Evolutionary conservation across 2,329 filamentous ascomycete species (phyloP).

Genomic region (Fusarium udum): DNA sequence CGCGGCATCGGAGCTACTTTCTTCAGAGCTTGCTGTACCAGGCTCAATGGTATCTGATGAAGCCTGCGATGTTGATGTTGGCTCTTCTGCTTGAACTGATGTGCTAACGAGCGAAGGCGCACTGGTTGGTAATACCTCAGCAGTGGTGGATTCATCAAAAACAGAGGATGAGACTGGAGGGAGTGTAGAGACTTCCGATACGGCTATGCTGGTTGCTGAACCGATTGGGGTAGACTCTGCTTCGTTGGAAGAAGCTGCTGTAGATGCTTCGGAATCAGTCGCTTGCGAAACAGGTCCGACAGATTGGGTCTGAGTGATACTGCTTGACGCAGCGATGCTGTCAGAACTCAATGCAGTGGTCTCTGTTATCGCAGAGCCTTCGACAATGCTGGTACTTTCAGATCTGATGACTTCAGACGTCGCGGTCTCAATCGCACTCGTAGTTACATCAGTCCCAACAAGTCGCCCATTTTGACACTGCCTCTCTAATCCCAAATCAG

Average conservation of each 20-base stretch:
- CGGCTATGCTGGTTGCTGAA: neutral
- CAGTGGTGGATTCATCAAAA: neutral
- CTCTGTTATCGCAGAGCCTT: neutral
- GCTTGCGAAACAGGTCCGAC: neutral
- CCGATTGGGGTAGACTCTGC: neutral
- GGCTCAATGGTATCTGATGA: neutral
- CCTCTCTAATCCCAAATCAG: neutral
- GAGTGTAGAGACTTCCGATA: neutral
- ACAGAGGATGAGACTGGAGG: neutral
- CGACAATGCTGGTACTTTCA: accelerated
- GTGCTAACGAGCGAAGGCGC: neutral
- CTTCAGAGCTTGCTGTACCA: neutral
- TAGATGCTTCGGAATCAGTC: neutral
- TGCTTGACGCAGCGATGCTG: neutral
- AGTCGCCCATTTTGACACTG: neutral
- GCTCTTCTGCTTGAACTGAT: neutral
- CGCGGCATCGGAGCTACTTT: neutral
- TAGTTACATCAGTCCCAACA: neutral
- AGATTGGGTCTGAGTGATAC: neutral
- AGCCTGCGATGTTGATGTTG: neutral
- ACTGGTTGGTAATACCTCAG: neutral
- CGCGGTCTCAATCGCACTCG: neutral
- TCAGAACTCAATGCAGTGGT: too few species aligned
- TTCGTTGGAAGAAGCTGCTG: neutral
- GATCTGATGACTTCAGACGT: neutral